phyloP scores from a whole-genome alignment of 1,139 yeast genomes.

The Candida neerlandica region DNA sequence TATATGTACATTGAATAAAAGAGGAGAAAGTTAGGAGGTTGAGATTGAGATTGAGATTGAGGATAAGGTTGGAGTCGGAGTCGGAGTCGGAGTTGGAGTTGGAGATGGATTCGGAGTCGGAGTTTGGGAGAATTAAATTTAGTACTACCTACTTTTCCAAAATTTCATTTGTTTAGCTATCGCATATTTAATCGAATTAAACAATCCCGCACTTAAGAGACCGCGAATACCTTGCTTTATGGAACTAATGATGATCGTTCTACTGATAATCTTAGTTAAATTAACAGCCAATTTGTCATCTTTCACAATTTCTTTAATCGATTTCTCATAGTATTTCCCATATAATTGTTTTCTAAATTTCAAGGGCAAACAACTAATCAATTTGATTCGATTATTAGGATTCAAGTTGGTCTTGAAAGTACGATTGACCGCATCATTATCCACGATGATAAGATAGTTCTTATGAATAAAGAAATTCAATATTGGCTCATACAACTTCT shows the following conservation, averaged over 20 bases:
- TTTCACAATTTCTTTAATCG: conserved; percentile 23
- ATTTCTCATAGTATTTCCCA: conserved; percentile 38
- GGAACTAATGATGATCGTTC: conserved; percentile 71
- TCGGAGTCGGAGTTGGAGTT: no score
- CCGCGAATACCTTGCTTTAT: conserved; percentile 81
- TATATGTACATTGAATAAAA: background rate
- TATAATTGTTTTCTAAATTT: conserved; percentile 53
- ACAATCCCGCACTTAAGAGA: conserved; percentile 79
- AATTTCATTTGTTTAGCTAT: conserved; percentile 60
- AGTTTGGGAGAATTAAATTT: background rate
- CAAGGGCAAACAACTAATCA: conserved; percentile 50
- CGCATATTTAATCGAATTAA: conserved; percentile 74
- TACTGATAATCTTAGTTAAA: conserved; percentile 49
- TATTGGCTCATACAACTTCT: conserved; percentile 70
- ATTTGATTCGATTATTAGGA: conserved; percentile 24
- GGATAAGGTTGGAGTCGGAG: no score
- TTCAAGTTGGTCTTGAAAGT: conserved; percentile 23
- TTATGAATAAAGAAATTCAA: conserved; percentile 27
- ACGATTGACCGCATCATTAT: conserved; percentile 19
- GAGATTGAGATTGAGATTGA: no score
- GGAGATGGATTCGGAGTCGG: no score
- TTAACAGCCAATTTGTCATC: conserved; percentile 33
- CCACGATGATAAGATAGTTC: conserved; percentile 22
- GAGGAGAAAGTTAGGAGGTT: no score
- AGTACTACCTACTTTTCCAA: conserved; percentile 23